Evolutionary conservation across 1,284 basidiomycete species (phyloP).

Genomic region (Cryptococcus sp.): DNA sequence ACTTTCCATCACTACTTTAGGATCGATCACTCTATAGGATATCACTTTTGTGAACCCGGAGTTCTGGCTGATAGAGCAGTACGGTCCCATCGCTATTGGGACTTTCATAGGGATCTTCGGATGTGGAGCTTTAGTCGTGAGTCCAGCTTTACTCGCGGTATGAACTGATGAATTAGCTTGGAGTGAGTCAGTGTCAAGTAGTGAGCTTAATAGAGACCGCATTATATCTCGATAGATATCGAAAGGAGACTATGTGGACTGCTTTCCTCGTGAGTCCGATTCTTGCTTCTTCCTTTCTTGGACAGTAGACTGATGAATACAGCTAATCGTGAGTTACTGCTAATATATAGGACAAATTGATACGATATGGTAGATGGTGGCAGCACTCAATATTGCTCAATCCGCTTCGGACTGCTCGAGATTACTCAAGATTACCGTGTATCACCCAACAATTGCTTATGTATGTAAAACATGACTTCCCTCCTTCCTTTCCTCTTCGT

Average conservation of each 20-base stretch:
- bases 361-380: not conserved
- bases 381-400: constrained; percentile 10
- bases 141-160: not conserved
- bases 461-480: constrained; percentile 3
- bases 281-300: too few species aligned
- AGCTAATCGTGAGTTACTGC: not conserved
- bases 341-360: too few species aligned
- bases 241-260: not conserved
- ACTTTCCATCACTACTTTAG: too few species aligned
- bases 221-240: not conserved
- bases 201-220: not conserved
- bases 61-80: constrained; percentile 2
- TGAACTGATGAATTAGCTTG: not conserved
- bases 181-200: not conserved
- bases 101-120: constrained; percentile 11
- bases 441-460: constrained; percentile 7
- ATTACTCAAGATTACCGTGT: constrained; percentile 9
- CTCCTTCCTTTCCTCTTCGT: not conserved
- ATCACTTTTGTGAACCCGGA: too few species aligned
- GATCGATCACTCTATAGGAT: too few species aligned
- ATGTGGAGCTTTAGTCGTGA: constrained; percentile 10
- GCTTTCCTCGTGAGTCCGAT: not conserved
- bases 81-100: constrained; percentile 15
- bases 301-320: not conserved
- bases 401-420: constrained; percentile 13